These are phyloP conservation scores for Berkeleyomyces basicola DNA, from an alignment of 2,329 filamentous ascomycete genomes.

Conservation along the genomic window DNA sequence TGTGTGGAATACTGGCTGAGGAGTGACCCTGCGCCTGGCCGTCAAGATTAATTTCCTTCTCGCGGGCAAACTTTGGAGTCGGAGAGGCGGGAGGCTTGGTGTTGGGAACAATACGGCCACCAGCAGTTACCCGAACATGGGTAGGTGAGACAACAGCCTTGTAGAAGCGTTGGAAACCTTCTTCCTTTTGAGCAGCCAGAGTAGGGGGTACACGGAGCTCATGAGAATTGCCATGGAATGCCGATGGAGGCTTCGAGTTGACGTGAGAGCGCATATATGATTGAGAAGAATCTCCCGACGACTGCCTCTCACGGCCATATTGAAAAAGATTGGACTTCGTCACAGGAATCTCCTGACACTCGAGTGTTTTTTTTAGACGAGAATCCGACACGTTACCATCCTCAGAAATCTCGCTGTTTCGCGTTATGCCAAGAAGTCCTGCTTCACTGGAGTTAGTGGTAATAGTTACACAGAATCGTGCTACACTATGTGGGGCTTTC, in stretches of 20 bases:
- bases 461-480: neutral
- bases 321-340: conserved; percentile 9
- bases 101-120: conserved; percentile 50
- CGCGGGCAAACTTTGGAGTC: conserved; percentile 25
- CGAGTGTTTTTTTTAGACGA: neutral
- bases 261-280: neutral
- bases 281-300: conserved; percentile 5
- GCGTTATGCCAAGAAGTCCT: conserved; percentile 1
- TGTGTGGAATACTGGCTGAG: conserved; percentile 19
- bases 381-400: neutral
- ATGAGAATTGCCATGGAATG: conserved; percentile 19
- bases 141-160: conserved; percentile 51
- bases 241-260: conserved; percentile 13
- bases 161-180: conserved; percentile 53
- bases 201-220: conserved; percentile 38
- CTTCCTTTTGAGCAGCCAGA: conserved; percentile 37
- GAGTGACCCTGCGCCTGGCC: neutral
- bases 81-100: conserved; percentile 37
- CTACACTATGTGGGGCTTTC: neutral
- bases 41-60: conserved; percentile 8
- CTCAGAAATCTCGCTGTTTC: neutral
- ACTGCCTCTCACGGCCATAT: conserved; percentile 5
- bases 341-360: conserved; percentile 1
- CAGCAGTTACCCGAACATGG: conserved; percentile 49
- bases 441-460: conserved; percentile 4